Base-by-base conservation (phyloP, 352 stramenopile genomes). In the Salisapilia sapeloensis region DNA sequence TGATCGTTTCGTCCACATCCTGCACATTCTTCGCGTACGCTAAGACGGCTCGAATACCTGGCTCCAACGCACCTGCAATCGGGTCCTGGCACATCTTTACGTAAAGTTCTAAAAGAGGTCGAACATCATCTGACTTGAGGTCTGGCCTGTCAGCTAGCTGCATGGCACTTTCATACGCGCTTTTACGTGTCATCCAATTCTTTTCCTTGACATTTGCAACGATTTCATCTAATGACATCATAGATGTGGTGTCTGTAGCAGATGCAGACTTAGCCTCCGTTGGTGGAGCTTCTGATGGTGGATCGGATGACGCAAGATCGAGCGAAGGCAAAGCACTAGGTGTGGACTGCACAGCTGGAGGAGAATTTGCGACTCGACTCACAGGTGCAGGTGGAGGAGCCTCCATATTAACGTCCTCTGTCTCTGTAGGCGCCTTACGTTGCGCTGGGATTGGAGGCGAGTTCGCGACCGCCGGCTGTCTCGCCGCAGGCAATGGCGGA, bases 141-240 rank as follows among this genome's bases (percentile, higher is more conserved):
- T 48, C 58, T 9, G 46, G 36, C 27, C 54, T 56, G 25, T 85
- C 70, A 22, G 74, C 79, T 23, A 64, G 33, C 8, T 48, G 38
- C 32, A 83, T 91, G 29, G 84, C 42, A 23, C 79, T 39, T 15
- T 89, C 76, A 35, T 74, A 89, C 0, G 52, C 76, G 48, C 81
- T 63, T 58, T 89, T 92, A 6, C 76, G 58, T 11, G 76, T 42
- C 53, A 87, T 89, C 76, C 76, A 92, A 49, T 82, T 85, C 49
- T 85, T 89, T 35, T 91, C 72, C 10, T 50, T 54, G 30, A 87
- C 14, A 32, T 82, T 65, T 10, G 52, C 46, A 18, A 81, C 29
- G 3, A 87, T 26, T 4, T 30, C 43, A 5, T 83, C 66, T 6
- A 83, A 42, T 13, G 53, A 46, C 8, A 35, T 46, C 14, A 28